Percentiles rank a stretch among this genome's conserved stretches.
Conservation (phyloP, 805 yeast genomes). For the Starmerella bombicola region DNA sequence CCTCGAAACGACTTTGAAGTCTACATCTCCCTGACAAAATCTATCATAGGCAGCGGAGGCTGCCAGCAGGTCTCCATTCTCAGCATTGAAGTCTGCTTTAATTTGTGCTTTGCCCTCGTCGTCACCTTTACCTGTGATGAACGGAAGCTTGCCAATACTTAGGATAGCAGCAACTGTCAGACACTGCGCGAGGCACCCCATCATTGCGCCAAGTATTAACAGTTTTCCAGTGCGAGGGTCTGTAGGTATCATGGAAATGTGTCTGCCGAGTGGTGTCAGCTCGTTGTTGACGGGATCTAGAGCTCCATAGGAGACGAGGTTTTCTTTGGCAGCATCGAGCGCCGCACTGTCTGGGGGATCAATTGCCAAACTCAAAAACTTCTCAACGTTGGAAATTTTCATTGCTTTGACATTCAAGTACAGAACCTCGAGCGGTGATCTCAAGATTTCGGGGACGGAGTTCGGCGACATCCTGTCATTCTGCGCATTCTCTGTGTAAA, state of each 20-base stretch:
- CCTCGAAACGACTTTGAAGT: constrained; percentile 1
- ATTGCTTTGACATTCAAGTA: constrained; percentile 77
- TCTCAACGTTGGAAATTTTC: constrained; percentile 63
- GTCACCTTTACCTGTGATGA: constrained; percentile 46
- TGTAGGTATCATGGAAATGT: constrained; percentile 66
- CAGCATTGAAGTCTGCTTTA: constrained; percentile 27
- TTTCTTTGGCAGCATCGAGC: constrained; percentile 39
- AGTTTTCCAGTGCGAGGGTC: constrained; percentile 80
- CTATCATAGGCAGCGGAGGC: constrained; percentile 46
- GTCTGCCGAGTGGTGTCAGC: constrained; percentile 67
- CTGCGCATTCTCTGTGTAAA: constrained; percentile 56
- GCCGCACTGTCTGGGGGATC: constrained; percentile 61
- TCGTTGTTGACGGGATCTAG: constrained; percentile 35
- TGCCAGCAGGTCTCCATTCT: constrained; percentile 67
- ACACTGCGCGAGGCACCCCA: constrained; percentile 67
- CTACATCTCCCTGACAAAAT: constrained; percentile 29
- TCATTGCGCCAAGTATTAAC: constrained; percentile 63
- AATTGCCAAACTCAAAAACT: constrained; percentile 59
- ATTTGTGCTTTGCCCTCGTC: constrained; percentile 28
- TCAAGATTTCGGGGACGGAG: constrained; percentile 79
- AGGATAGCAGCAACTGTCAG: constrained; percentile 70
- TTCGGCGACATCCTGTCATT: constrained; percentile 46
- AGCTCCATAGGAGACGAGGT: constrained; percentile 63
- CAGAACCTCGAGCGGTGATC: constrained; percentile 72
- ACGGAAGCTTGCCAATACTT: constrained; percentile 57